Evolutionary conservation across 495 filamentous ascomycete genomes (phyloP).

Genomic region (Annulohypoxylon moriforme): DNA sequence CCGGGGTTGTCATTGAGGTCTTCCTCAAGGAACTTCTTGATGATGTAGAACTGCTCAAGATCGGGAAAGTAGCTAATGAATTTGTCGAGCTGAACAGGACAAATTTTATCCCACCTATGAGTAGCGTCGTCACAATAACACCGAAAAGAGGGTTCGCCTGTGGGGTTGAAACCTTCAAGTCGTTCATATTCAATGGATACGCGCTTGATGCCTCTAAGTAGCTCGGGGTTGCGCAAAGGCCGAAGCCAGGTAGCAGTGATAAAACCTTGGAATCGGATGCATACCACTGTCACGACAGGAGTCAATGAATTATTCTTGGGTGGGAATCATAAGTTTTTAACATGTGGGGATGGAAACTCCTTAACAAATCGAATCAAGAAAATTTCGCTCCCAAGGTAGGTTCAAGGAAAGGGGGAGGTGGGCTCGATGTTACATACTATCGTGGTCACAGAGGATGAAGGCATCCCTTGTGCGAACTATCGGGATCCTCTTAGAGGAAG

Average conservation of each 20-base stretch:
- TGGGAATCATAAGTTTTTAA: no score
- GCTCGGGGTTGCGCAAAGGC: background rate
- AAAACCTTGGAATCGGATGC: background rate
- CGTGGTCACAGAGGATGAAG: background rate
- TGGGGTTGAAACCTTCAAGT: no score
- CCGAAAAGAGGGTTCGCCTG: no score
- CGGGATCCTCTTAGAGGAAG: background rate
- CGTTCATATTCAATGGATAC: slow-evolving; percentile 5
- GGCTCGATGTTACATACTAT: background rate
- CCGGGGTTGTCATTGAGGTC: background rate
- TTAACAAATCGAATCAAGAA: background rate
- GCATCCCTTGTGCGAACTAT: background rate
- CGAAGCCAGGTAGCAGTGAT: background rate
- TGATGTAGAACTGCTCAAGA: slow-evolving; percentile 42
- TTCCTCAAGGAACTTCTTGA: slow-evolving; percentile 16
- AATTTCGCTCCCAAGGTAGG: background rate
- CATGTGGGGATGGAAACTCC: no score
- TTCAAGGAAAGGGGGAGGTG: background rate
- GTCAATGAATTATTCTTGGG: background rate
- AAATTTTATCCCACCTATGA: no score
- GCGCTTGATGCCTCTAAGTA: background rate
- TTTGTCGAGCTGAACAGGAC: slow-evolving; percentile 21
- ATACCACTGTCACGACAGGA: background rate
- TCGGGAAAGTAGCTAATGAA: slow-evolving; percentile 40
- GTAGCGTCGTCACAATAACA: no score